Percentiles rank a stretch among this genome's conserved stretches.
Conservation (phyloP, 1,139 yeast species). For the Nematodospora anomalae region DNA sequence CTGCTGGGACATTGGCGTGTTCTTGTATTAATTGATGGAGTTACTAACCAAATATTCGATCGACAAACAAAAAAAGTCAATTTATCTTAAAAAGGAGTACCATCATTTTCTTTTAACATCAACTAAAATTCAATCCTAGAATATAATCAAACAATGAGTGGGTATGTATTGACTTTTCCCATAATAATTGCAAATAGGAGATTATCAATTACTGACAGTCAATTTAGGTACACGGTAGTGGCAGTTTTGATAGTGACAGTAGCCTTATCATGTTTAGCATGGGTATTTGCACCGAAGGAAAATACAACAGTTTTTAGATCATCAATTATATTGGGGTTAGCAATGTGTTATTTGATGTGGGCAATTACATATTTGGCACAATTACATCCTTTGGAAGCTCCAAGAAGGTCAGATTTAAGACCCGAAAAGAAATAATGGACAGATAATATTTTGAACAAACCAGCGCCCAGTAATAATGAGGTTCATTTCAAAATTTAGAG, state of each 20-base stretch:
- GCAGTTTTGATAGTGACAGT: slow-evolving; percentile 62
- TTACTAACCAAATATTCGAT: no score
- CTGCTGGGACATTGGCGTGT: background rate
- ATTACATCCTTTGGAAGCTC: slow-evolving; percentile 78
- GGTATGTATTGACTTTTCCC: slow-evolving; percentile 25
- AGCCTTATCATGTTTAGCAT: slow-evolving; percentile 59
- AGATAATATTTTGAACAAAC: no score
- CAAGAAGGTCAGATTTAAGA: slow-evolving; percentile 76
- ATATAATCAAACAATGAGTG: slow-evolving; percentile 22
- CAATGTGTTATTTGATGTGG: slow-evolving; percentile 95
- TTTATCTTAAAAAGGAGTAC: slow-evolving; percentile 7
- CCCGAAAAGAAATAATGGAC: slow-evolving; percentile 46
- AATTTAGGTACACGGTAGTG: slow-evolving; percentile 69
- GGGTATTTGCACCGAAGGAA: slow-evolving; percentile 62
- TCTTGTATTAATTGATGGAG: no score
- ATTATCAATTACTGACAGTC: background rate
- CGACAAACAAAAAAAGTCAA: slow-evolving; percentile 1
- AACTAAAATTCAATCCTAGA: background rate
- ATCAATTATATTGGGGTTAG: slow-evolving; percentile 73
- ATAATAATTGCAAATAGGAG: slow-evolving; percentile 1
- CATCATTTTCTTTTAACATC: background rate
- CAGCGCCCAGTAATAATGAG: no score
- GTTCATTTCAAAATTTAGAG: no score
- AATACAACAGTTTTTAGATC: slow-evolving; percentile 84
- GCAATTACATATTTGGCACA: slow-evolving; percentile 84